Conservation (phyloP, 495 filamentous ascomycete genomes). For the Penicillium verhagenii region DNA sequence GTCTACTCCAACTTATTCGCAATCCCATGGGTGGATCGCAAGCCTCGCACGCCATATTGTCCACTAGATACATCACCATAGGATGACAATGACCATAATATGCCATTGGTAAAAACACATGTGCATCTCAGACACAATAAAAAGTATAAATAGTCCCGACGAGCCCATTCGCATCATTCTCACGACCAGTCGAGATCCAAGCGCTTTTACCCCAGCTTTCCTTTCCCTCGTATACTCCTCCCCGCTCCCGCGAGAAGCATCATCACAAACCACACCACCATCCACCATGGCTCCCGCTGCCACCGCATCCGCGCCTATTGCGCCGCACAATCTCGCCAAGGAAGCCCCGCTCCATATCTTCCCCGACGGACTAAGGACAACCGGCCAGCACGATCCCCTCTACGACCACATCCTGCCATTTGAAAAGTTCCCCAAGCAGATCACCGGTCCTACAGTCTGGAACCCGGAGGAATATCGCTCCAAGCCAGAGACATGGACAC, state of each 20-base stretch:
- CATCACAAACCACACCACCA: too few species aligned
- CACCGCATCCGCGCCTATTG: conserved; percentile 26
- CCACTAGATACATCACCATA: conserved; percentile 20
- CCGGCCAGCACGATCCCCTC: conserved; percentile 72
- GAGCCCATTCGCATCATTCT: neutral
- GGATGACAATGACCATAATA: neutral
- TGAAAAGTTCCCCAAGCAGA: conserved; percentile 65
- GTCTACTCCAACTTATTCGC: too few species aligned
- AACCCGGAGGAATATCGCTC: conserved; percentile 63
- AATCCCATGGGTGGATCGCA: conserved; percentile 7
- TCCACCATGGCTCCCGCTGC: conserved; percentile 38
- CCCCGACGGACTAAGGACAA: conserved; percentile 59
- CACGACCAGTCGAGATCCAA: neutral
- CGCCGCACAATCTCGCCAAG: conserved; percentile 32
- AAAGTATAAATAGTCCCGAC: conserved; percentile 18
- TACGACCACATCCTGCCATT: conserved; percentile 66
- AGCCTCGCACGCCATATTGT: conserved; percentile 25
- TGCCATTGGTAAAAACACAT: neutral
- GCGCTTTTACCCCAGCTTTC: neutral
- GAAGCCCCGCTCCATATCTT: conserved; percentile 36
- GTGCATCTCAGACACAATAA: conserved; percentile 7
- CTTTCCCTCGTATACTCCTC: too few species aligned
- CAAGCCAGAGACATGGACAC: conserved; percentile 71
- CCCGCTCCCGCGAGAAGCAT: conserved; percentile 4
- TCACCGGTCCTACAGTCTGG: conserved; percentile 76